A percentile compares a stretch with the other conserved stretches of the same genome.
These are phyloP conservation scores for Pulicaria dysenterica DNA, from an alignment of 129 eudicot species.

Conservation along the genomic window DNA sequence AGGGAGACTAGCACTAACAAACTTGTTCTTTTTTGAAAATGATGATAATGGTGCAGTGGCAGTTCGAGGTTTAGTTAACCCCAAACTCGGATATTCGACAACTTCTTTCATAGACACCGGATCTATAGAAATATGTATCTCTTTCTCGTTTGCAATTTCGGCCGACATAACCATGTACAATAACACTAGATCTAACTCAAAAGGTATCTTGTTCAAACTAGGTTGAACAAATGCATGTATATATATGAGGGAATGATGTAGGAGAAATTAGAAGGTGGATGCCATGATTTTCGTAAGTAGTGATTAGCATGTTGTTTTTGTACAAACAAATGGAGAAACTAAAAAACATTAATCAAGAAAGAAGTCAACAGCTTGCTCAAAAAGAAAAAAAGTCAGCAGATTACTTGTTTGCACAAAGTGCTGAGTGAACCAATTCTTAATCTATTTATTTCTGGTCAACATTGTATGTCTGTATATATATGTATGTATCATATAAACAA, in stretches of 20 bases:
- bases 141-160: conserved; percentile 39
- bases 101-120: conserved; percentile 65
- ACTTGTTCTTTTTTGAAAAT: conserved; percentile 48
- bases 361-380: conserved; percentile 19
- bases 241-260: background rate
- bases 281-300: conserved; percentile 28
- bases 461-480: background rate
- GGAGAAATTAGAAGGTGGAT: conserved; percentile 24
- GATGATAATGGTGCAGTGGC: conserved; percentile 26
- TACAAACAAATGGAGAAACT: background rate
- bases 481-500: too few species aligned
- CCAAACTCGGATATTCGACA: conserved; percentile 1
- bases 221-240: background rate
- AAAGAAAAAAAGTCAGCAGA: conserved; percentile 19
- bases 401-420: conserved; percentile 28
- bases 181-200: background rate
- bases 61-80: conserved; percentile 17
- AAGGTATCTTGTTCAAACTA: background rate
- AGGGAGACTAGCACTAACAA: conserved; percentile 74
- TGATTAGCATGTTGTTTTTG: conserved; percentile 30
- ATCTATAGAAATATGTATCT: conserved; percentile 73
- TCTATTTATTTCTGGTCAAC: conserved; percentile 6
- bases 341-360: conserved; percentile 10
- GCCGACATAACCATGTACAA: conserved; percentile 7
- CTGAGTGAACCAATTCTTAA: conserved; percentile 9